Percentiles rank a stretch among this genome's conserved stretches.
Evolutionary conservation across 352 stramenopile genomes (phyloP).

Genomic region (Halophytophthora batemanensis): DNA sequence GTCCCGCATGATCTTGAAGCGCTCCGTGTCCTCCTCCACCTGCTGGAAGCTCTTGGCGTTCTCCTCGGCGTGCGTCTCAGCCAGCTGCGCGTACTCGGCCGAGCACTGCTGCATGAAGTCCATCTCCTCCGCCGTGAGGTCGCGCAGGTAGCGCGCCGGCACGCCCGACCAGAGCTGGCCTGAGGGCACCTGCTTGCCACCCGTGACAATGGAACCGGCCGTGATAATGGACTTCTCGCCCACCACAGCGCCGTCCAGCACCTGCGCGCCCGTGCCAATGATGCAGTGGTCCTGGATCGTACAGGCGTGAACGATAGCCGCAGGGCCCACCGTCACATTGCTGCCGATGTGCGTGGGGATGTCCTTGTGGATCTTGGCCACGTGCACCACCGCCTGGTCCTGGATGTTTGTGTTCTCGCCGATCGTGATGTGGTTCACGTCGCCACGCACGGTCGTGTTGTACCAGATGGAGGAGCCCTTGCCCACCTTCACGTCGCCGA

Average conservation of each 20-base stretch:
- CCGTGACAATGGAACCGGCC: conserved; percentile 86
- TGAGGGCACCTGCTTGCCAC: conserved; percentile 83
- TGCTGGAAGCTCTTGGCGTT: conserved; percentile 83
- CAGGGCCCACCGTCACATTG: conserved; percentile 88
- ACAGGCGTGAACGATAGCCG: conserved; percentile 89
- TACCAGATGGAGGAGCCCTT: conserved; percentile 92
- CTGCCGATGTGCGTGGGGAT: conserved; percentile 89
- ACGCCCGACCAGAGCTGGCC: conserved; percentile 89
- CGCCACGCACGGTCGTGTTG: conserved; percentile 86
- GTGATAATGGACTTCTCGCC: conserved; percentile 88
- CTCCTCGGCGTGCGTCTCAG: conserved; percentile 69
- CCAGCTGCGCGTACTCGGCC: conserved; percentile 81
- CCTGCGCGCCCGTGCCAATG: conserved; percentile 89
- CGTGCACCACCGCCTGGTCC: conserved; percentile 92
- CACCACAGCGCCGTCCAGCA: conserved; percentile 89
- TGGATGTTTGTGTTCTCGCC: conserved; percentile 92
- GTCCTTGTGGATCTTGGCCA: conserved; percentile 92
- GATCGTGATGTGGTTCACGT: conserved; percentile 93
- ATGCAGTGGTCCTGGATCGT: conserved; percentile 91
- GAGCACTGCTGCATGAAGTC: conserved; percentile 89
- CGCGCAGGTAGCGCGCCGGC: conserved; percentile 78
- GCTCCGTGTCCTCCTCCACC: conserved; percentile 73
- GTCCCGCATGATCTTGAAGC: conserved; percentile 72
- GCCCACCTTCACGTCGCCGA: conserved; percentile 92
- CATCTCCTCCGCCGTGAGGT: conserved; percentile 83